Base-by-base conservation (phyloP, 1,139 yeast genomes). In the Arxiozyma heterogenica region DNA sequence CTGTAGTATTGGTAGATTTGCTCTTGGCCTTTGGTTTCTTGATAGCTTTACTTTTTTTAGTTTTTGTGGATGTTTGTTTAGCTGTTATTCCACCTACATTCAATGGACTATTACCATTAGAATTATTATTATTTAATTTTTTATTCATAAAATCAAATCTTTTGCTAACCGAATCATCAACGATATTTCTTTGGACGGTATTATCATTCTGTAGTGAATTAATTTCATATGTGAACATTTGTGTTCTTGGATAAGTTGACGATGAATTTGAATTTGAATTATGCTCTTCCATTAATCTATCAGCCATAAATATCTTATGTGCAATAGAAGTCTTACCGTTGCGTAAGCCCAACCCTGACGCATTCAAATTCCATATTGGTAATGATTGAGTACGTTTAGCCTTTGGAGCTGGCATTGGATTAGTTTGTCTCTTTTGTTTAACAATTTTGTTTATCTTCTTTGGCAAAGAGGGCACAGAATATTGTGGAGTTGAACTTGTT, bases 351-450 rank as follows among this genome's bases (percentile, higher is more conserved):
- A 75, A 27, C 71, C 48, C 56, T 9, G 43, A 38, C 27, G 49
- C 58, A 27, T 60, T 58, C 17, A 61, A 54, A 71, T 80, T 76
- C 71, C 80, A 81, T 1, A 77, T 75, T 4, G 86, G 86, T 51
- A 82, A 69, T 0, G 86, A 82, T 59, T 80, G 82, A 1, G 87
- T 82, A 63, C 87, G 73, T n/a, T 79, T 76, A 9, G 87, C 87
- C 66, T 80, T 81, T 48, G 76, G 76, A 17, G 76, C 75, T 4
- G 75, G 74, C 52, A 63, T 69, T 42, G 71, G 70, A 56, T 69
- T 68, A 27, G 66, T 66, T 51, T 60, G 67, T 51, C 72, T 60
- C 53, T 60, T 63, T 30, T 46, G 48, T 34, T 51, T 51, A 5
- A 20, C 44, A 23, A 43, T 51, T 34, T 46, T 51, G 5, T 45